Evolutionary conservation across 106 monocot genomes (phyloP), one percentile per base, ranked within the genome.

Genomic region (Dactylorhiza incarnata): DNA sequence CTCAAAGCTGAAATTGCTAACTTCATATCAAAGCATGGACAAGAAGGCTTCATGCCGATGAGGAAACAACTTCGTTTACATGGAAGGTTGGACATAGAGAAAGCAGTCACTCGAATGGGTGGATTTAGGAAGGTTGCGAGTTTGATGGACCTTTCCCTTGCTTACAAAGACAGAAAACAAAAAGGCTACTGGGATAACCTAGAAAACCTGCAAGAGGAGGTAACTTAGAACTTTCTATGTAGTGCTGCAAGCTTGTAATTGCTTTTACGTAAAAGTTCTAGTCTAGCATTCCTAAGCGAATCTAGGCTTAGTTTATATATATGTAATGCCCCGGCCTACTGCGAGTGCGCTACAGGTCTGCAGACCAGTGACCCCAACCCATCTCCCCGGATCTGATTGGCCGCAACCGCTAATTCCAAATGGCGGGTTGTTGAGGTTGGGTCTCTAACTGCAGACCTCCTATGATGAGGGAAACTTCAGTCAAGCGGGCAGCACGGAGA

Each of bases 41-140:
- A 94, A 48, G 89, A 87, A 74, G 97, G 97, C 5, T 97, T 94
- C 77, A 97, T 97, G 97, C 97, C 97, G 0, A 94, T 91, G 97
- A 89, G 96, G 75, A 97, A 91, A 81, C 96, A 97, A 25, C 88
- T 97, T 29, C 86, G 96, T 22, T 68, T 81, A 62, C 91, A 91
- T 81, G 91, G 97, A 49, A 89, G 93, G 74, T 90, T 97, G 68
- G 97, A 97, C 75, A 97, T 97, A 37, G 97, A 94, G 73, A 94
- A 97, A 77, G 97, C 97, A 83, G 89, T 97, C 48, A 87, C 91
- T 49, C 84, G 86, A 12, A 89, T 89, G 89, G 97, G 97, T 63
- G 97, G 97, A 48, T 97, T 97, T 61, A 89, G 91, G 82, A 94
- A 88, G 79, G 75, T 94, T 63, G 97, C 97, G 9, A 78, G 22